Evolutionary conservation across 164 flowering plant genomes (phyloP), one percentile per base, ranked within the genome.

Genomic region (Aristolochia fimbriata): DNA sequence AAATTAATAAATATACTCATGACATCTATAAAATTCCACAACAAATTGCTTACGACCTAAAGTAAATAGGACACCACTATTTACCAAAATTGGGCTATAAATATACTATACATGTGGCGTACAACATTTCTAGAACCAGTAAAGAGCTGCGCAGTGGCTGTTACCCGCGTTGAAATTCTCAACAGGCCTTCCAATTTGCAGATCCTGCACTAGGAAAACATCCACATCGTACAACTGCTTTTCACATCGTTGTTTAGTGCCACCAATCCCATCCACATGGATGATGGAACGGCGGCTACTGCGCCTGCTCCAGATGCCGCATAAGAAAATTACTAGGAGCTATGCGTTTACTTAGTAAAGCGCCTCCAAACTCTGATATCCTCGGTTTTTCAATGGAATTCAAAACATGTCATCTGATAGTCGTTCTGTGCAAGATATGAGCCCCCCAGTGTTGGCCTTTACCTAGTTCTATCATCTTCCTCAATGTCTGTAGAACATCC

Each of bases 401-500:
- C 43, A 3, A 37, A 37, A 37, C 10, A 31, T 51, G 53, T 59
- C 75, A 77, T 65, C 71, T 78, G 57, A 88, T 68, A 68, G 70
- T 73, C 57, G 75, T 74, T 61, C 70, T 87, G 65, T 86, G 97
- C 62, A 93, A 59, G 57, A 83, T 62, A 62, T 74, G 59, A 13
- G 74, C 65, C 15, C 83, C 85, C 83, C 84, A 80, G 3, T 85
- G 79, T 55, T 47, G 77, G 22, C 72, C 77, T 57, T 76, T 82
- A n/a, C 83, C 85, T 17, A 53, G 68, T 66, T 87, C 79, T 16
- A 87, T 75, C 31, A 79, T 70, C 22, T 81, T 71, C 68, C 74
- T 63, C 59, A 90, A 49, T 12, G 77, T 62, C 58, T 65, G 74
- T 48, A 87, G 75, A 50, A 87, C 78, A 59, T 74, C 73, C 47